Conservation (phyloP, 2,329 filamentous ascomycete species). For the Lachnellula suecica region DNA sequence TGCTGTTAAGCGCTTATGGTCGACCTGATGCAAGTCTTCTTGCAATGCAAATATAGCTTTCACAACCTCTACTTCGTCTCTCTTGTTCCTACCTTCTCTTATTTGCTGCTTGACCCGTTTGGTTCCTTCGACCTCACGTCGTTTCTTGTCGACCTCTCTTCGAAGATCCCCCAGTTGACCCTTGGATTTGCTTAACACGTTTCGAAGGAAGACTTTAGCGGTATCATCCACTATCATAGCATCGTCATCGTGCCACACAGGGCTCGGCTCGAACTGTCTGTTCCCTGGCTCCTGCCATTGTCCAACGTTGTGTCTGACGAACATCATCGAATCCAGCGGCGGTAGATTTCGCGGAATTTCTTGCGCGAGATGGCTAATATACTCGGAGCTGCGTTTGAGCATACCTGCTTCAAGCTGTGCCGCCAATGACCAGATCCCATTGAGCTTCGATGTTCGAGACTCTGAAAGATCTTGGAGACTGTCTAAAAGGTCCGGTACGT, state of each 20-base stretch:
- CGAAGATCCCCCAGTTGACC: slow-evolving; percentile 76
- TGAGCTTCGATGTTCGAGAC: slow-evolving; percentile 80
- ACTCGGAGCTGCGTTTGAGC: slow-evolving; percentile 69
- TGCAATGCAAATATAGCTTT: slow-evolving; percentile 80
- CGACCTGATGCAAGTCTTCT: slow-evolving; percentile 80
- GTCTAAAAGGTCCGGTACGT: slow-evolving; percentile 89
- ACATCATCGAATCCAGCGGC: slow-evolving; percentile 95
- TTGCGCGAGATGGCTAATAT: slow-evolving; percentile 69
- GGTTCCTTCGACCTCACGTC: slow-evolving; percentile 77
- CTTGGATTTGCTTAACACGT: slow-evolving; percentile 90
- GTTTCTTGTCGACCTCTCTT: slow-evolving; percentile 81
- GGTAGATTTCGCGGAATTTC: slow-evolving; percentile 90
- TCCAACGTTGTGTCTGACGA: slow-evolving; percentile 85
- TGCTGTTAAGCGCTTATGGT: slow-evolving; percentile 79
- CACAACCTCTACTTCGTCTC: slow-evolving; percentile 85
- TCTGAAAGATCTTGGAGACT: slow-evolving; percentile 92
- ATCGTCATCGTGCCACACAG: slow-evolving; percentile 94
- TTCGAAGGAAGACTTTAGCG: slow-evolving; percentile 87
- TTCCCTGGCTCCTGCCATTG: slow-evolving; percentile 81
- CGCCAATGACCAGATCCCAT: slow-evolving; percentile 80
- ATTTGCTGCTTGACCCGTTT: slow-evolving; percentile 74
- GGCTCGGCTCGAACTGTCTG: slow-evolving; percentile 88
- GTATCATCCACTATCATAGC: slow-evolving; percentile 81
- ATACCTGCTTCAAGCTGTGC: slow-evolving; percentile 78
- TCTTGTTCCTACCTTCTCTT: slow-evolving; percentile 80